Conservation (phyloP, 768 basidiomycete genomes). For the Boletus reticulatus region DNA sequence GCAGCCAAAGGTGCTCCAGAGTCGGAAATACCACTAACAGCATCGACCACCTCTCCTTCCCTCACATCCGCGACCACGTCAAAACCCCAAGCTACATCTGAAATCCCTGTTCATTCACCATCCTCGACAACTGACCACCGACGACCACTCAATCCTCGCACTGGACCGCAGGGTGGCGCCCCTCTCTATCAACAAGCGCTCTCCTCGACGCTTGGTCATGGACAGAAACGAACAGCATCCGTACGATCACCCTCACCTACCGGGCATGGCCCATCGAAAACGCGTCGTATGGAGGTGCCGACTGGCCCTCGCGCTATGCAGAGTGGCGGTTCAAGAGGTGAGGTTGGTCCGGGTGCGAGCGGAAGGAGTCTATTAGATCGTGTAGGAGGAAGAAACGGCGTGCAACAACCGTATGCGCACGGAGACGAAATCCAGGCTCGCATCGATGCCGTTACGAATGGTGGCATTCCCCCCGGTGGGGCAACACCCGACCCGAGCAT, state of each 20-base stretch:
- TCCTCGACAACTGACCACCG: conserved; percentile 15
- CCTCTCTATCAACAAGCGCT: conserved; percentile 72
- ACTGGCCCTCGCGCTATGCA: conserved; percentile 86
- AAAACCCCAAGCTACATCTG: conserved; percentile 30
- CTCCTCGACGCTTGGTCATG: conserved; percentile 50
- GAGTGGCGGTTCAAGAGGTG: conserved; percentile 19
- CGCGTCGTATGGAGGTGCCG: conserved; percentile 73
- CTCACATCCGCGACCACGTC: conserved; percentile 21
- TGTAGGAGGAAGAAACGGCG: conserved; percentile 56
- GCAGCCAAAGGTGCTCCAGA: conserved; percentile 68
- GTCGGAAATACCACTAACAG: conserved; percentile 40
- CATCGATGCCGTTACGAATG: conserved; percentile 73
- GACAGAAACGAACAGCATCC: conserved; percentile 64
- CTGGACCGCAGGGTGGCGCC: conserved; percentile 29
- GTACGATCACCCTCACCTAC: conserved; percentile 66
- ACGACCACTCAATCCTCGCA: conserved; percentile 49
- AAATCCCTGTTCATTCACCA: conserved; percentile 24
- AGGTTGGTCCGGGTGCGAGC: conserved; percentile 16
- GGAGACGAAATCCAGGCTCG: conserved; percentile 75
- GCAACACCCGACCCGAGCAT: conserved; percentile 32
- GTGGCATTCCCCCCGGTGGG: conserved; percentile 39
- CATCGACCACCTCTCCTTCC: conserved; percentile 25
- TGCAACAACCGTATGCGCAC: conserved; percentile 32
- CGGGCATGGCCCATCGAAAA: conserved; percentile 63
- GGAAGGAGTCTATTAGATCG: conserved; percentile 77